Evolutionary conservation across 78 protist species (phyloP).

Genomic region (Speleostelium caveatum): DNA sequence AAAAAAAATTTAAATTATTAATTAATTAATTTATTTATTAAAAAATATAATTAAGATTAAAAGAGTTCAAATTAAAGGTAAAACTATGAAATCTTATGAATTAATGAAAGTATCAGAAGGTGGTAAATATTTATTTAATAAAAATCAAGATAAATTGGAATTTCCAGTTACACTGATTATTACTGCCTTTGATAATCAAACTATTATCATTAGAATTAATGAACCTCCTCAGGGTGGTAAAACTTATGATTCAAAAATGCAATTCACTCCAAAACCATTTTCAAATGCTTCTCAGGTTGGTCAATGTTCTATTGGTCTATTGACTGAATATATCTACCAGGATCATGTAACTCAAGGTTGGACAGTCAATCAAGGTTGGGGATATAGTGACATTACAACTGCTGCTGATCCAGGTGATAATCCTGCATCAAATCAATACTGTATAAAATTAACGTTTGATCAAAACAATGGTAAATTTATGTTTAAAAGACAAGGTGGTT

Average conservation of each 20-base stretch:
- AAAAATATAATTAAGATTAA: too few relatives aligned
- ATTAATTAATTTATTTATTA: too few relatives aligned
- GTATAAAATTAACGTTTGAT: not conserved
- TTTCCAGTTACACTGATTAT: constrained; percentile 48
- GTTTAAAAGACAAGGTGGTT: constrained; percentile 61
- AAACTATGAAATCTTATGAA: constrained; percentile 21
- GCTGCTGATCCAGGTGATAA: constrained; percentile 18
- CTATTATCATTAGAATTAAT: not conserved
- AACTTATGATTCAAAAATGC: constrained; percentile 23
- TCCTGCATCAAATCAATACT: not conserved
- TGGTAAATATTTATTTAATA: constrained; percentile 35
- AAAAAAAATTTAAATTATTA: not conserved
- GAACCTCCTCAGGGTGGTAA: not conserved
- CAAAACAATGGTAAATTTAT: not conserved
- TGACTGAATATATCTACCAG: constrained; percentile 30
- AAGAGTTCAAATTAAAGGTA: constrained; percentile 1
- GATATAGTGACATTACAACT: not conserved
- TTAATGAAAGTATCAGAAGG: not conserved
- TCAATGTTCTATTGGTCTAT: constrained; percentile 25
- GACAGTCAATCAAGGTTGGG: not conserved
- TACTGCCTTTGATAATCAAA: constrained; percentile 17
- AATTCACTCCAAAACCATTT: constrained; percentile 21
- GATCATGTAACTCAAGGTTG: constrained; percentile 48
- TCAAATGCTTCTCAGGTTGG: not conserved
- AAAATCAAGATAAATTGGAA: constrained; percentile 28